phyloP scores from a whole-genome alignment of 2,329 filamentous ascomycete genomes.

The Fulvia fulva region DNA sequence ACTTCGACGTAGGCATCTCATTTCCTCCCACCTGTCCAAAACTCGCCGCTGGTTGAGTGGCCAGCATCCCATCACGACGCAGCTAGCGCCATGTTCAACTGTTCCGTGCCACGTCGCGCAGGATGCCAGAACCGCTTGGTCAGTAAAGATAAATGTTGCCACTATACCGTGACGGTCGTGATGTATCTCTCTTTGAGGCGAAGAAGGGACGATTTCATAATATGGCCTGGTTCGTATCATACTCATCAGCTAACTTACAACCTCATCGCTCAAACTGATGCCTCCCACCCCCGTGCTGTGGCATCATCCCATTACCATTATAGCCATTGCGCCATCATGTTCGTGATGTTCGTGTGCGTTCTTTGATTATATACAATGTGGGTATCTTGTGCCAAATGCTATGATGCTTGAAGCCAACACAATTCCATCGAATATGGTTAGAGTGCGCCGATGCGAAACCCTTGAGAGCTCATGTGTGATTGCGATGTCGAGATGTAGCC shows the following conservation, averaged over 20 bases:
- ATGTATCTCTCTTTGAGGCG: too few species aligned
- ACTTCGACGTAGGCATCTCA: too few species aligned
- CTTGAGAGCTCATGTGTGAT: neutral
- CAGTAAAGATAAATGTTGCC: too few species aligned
- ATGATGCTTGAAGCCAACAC: neutral
- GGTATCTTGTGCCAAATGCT: conserved; percentile 1
- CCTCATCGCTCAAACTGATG: neutral
- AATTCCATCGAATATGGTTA: neutral
- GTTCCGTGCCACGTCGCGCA: too few species aligned
- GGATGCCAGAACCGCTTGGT: too few species aligned
- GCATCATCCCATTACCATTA: neutral
- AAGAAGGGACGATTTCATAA: too few species aligned
- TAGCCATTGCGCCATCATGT: neutral
- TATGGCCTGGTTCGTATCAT: neutral
- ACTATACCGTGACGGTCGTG: too few species aligned
- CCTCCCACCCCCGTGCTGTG: neutral
- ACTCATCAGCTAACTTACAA: neutral
- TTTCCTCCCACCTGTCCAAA: too few species aligned
- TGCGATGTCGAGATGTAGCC: neutral
- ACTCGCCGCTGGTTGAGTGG: too few species aligned
- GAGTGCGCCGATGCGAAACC: neutral
- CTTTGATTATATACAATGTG: neutral
- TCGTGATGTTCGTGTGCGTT: neutral
- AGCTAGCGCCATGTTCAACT: too few species aligned
- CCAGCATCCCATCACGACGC: too few species aligned